Evolutionary conservation across 164 flowering plant species (phyloP), one percentile per base, ranked within the genome.

Genomic region (Nymphaea colorata): DNA sequence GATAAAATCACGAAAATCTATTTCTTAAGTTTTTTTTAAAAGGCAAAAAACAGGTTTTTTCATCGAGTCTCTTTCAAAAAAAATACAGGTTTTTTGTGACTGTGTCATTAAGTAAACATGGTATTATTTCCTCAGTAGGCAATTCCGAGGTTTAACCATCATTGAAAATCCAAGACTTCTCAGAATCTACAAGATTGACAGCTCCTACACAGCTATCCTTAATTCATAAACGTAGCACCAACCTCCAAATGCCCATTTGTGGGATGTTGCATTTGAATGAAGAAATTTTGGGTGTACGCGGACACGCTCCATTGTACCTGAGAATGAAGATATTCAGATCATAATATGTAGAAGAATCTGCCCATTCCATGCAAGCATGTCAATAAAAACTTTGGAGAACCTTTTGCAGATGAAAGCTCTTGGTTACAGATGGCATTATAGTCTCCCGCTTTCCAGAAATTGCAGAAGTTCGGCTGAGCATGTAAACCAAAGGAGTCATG

Each of bases 191-290:
- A 25, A 25, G 36, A 25, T 25, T 25, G 36, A 25, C 36, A 25
- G 36, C 36, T 25, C 36, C 36, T 25, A 25, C 53, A 45, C 53
- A 45, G 53, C 7, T 45, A 45, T 5, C 53, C 11, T 45, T 10
- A 45, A 45, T 5, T 45, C 2, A 25, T 45, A 45, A 45, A 45
- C 53, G 1, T 25, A 45, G 53, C 53, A 47, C 55, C 55, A 47
- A 89, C 98, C 98, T 79, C 98, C 98, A 77, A 92, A 89, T 5
- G 94, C 94, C 96, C 98, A 89, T 73, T 88, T 89, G 71, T 92
- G 98, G 6, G 98, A 92, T 42, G 98, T 92, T 2, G 96, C 98
- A 77, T 92, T 92, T 3, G 98, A 89, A 77, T 89, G 98, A 14
- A 92, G 85, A 77, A 92, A 92, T 83, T 88, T 88, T 0, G 96